Conservation (phyloP, 2,329 filamentous ascomycete genomes). For the Cladophialophora exuberans region DNA sequence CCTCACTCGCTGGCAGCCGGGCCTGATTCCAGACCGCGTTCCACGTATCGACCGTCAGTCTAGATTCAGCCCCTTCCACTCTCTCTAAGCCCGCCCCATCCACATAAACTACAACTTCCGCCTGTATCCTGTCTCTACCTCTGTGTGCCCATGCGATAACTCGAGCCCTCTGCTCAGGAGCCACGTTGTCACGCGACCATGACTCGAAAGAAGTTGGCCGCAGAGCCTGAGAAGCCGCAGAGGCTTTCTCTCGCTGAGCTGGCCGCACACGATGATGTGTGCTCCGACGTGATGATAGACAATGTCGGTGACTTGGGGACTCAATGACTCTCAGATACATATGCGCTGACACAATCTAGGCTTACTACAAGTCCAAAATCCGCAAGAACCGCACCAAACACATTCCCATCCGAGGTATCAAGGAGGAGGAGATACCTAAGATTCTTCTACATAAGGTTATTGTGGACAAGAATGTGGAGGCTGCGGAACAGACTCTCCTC, state of each 20-base stretch:
- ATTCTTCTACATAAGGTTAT: constrained; percentile 70
- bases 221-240: constrained; percentile 51
- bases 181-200: constrained; percentile 25
- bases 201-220: constrained; percentile 23
- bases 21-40: constrained; percentile 27
- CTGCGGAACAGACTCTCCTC: constrained; percentile 74
- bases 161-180: not conserved
- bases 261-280: constrained; percentile 90
- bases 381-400: constrained; percentile 92
- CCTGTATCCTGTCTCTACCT: too few relatives aligned
- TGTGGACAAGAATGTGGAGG: constrained; percentile 69
- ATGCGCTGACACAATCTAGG: constrained; percentile 54
- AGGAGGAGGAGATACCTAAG: constrained; percentile 63
- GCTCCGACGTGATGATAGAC: constrained; percentile 93
- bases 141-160: not conserved
- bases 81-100: constrained; percentile 11
- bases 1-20: constrained; percentile 25
- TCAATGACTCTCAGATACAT: constrained; percentile 16
- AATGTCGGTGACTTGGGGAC: constrained; percentile 73
- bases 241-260: constrained; percentile 84
- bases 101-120: not conserved
- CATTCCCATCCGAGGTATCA: constrained; percentile 78
- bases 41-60: constrained; percentile 6
- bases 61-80: constrained; percentile 26
- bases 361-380: constrained; percentile 94